A percentile compares a stretch with the other conserved stretches of the same genome.
phyloP scores from a whole-genome alignment of 441 rosid species.

The Cnidoscolus chayamansa region DNA sequence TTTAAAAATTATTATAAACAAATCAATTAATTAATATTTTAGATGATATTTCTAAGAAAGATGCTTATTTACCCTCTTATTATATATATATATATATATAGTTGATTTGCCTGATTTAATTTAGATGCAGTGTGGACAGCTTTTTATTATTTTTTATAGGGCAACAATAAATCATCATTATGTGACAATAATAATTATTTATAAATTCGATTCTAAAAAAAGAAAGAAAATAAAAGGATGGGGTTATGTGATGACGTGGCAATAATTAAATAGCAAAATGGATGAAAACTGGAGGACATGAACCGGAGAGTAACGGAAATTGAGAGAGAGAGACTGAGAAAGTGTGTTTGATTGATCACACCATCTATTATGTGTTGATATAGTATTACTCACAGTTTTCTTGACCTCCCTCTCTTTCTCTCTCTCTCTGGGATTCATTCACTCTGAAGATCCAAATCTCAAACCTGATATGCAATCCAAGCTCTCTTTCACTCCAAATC shows the following conservation, averaged over 20 bases:
- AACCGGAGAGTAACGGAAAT: slow-evolving; percentile 37
- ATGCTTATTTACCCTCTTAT: too few relatives aligned
- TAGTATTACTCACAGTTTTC: background rate
- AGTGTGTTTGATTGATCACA: slow-evolving; percentile 4
- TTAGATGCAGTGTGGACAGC: too few relatives aligned
- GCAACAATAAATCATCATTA: too few relatives aligned
- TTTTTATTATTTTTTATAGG: too few relatives aligned
- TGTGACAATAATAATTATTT: background rate
- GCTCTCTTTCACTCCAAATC: slow-evolving; percentile 24
- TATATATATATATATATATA: too few relatives aligned
- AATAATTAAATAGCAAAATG: slow-evolving; percentile 24
- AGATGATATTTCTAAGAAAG: too few relatives aligned
- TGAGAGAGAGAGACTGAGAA: slow-evolving; percentile 7
- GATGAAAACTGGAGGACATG: slow-evolving; percentile 39
- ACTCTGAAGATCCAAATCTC: slow-evolving; percentile 27
- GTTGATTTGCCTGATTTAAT: too few relatives aligned
- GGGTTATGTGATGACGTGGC: slow-evolving; percentile 36
- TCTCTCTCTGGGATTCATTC: slow-evolving; percentile 7
- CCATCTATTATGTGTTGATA: background rate
- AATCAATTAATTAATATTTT: too few relatives aligned
- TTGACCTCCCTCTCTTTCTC: background rate
- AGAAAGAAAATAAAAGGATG: slow-evolving; percentile 10
- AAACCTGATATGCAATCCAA: slow-evolving; percentile 31
- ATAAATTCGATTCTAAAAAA: background rate
- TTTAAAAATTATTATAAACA: too few relatives aligned